Evolutionary conservation across 2,329 filamentous ascomycete species (phyloP), one percentile per base, ranked within the genome.

Genomic region (Diaporthe aspalathi): DNA sequence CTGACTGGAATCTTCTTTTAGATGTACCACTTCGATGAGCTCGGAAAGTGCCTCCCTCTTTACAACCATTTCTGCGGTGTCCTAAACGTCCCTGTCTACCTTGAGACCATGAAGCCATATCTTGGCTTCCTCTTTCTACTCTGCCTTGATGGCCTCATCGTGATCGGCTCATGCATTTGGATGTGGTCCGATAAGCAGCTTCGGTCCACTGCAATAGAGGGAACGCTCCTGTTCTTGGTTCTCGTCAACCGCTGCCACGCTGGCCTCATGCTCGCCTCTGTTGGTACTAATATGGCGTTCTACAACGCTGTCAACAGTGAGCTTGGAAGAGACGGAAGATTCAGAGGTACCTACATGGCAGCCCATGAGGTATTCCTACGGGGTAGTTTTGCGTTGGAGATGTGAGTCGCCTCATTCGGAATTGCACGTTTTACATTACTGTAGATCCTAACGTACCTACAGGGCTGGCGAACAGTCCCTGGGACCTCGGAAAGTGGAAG

Each of bases 21-120:
- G 47, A 49, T 49, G 47, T 49, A 49, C 53, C 53, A 57, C 53
- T 40, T 24, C 35, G 53, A 22, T 7, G n/a, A 40, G 53, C 53
- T 40, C 27, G 53, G 24, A 35, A 57, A 57, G 16, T 40, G 29
- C 53, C 27, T 57, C 5, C 35, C 53, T 3, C 24, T 57, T 12
- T 40, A 22, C 53, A 32, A 57, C 35, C 53, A 57, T 27, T 49
- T 49, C 8, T 49, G 47, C 14, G 47, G 47, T n/a, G 47, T 24
- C 14, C 7, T 49, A 12, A 49, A 49, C 47, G 47, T 49, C 22
- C 47, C 47, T 11, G 47, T 49, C n/a, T 49, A 49, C 47, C 47
- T 49, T 7, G 47, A 49, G 14, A 49, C 47, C n/a, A n/a, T 24
- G 8, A 49, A 49, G 14, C n/a, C 47, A 24, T 49, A 49, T 24